Conservation (phyloP, 768 basidiomycete species). For the Mycena olivaceomarginata region DNA sequence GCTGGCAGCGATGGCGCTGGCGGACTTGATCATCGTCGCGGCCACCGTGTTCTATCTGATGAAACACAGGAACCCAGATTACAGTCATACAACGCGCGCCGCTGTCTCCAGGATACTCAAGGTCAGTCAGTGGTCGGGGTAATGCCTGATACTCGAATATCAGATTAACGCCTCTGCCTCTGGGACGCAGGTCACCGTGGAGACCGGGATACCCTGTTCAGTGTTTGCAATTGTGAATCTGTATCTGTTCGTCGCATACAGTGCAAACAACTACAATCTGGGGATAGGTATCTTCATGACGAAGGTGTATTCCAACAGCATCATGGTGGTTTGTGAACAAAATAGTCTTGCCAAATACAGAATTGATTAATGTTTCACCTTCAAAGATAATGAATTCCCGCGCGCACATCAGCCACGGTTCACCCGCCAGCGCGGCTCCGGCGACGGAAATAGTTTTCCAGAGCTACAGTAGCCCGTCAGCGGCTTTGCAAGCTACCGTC, state of each 20-base stretch:
- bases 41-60: background rate
- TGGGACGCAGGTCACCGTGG: conserved; percentile 14
- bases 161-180: background rate
- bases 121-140: background rate
- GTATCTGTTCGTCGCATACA: conserved; percentile 2
- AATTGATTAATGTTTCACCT: background rate
- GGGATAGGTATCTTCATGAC: conserved; percentile 9
- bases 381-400: conserved; percentile 22
- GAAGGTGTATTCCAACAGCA: conserved; percentile 37
- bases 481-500: background rate
- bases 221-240: background rate
- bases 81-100: background rate
- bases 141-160: background rate
- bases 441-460: background rate
- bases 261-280: conserved; percentile 21
- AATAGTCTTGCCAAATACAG: background rate
- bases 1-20: conserved; percentile 5
- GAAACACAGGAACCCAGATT: background rate
- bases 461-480: background rate
- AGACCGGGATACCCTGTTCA: conserved; percentile 21
- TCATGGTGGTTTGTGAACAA: conserved; percentile 21
- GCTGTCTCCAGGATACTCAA: conserved; percentile 3
- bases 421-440: background rate
- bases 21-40: conserved; percentile 17
- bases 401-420: background rate